phyloP scores from a whole-genome alignment of 768 basidiomycete species.

The Phaffia tasmanica region DNA sequence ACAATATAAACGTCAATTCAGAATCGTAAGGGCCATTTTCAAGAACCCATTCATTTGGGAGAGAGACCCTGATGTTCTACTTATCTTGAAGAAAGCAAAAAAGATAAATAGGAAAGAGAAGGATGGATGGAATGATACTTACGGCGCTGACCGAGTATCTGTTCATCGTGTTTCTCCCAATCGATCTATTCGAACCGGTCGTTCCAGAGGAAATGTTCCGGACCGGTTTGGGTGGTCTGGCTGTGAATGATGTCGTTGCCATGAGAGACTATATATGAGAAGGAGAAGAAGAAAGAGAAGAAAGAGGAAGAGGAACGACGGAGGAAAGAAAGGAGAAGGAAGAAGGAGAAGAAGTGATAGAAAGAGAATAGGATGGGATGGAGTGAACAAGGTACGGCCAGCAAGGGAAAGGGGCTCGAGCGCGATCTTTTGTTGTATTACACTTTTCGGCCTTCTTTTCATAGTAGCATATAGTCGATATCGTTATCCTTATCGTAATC shows the following conservation, averaged over 20 bases:
- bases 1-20: no score
- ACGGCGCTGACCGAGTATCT: slow-evolving; percentile 24
- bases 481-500: no score
- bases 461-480: no score
- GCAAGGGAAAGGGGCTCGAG: no score
- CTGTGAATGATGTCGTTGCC: slow-evolving; percentile 14
- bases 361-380: neutral
- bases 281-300: no score
- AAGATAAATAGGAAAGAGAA: neutral
- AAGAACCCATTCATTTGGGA: no score
- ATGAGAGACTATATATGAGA: neutral
- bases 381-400: no score
- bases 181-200: neutral
- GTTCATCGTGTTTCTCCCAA: slow-evolving; percentile 18
- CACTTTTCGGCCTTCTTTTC: no score
- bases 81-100: neutral
- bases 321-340: neutral
- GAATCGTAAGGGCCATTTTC: no score
- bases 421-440: no score
- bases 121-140: neutral
- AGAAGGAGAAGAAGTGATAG: neutral
- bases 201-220: slow-evolving; percentile 7
- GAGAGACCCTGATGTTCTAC: neutral
- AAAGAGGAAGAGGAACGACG: neutral
- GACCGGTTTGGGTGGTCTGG: neutral